phyloP scores from a whole-genome alignment of 2,329 filamentous ascomycete genomes.

The Pseudomassariella vexata region DNA sequence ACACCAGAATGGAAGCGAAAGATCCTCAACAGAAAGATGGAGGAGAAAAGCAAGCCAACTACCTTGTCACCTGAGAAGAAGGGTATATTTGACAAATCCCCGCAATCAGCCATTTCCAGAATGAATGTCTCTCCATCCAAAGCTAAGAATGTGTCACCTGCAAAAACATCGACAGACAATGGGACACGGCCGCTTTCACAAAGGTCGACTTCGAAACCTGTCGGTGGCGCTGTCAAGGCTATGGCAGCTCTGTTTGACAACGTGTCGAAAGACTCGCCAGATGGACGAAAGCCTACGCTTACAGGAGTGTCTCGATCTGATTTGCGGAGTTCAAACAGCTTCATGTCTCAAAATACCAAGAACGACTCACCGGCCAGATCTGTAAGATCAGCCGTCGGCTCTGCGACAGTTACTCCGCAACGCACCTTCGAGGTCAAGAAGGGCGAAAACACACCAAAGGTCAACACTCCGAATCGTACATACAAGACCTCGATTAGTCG shows the following conservation, averaged over 20 bases:
- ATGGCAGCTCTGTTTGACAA: constrained; percentile 49
- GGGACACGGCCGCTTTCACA: constrained; percentile 8
- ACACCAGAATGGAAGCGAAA: constrained; percentile 15
- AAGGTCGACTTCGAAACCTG: constrained; percentile 18
- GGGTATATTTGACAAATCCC: constrained; percentile 10
- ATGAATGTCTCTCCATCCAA: constrained; percentile 4
- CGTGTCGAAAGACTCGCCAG: constrained; percentile 19
- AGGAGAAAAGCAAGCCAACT: constrained; percentile 9
- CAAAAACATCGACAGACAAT: constrained; percentile 4
- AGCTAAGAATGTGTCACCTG: constrained; percentile 5
- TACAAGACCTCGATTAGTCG: constrained; percentile 1
- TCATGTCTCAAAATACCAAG: constrained; percentile 18
- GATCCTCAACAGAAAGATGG: constrained; percentile 7
- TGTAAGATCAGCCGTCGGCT: no score
- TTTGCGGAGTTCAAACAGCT: constrained; percentile 13
- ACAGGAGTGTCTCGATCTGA: constrained; percentile 7
- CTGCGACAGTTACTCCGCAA: no score
- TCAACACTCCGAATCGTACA: neutral
- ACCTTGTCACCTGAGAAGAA: constrained; percentile 10
- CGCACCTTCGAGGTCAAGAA: no score
- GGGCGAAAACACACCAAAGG: constrained; percentile 1
- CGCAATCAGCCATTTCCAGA: constrained; percentile 1
- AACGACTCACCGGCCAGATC: constrained; percentile 12
- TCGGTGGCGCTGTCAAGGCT: constrained; percentile 34
- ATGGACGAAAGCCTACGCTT: constrained; percentile 6